Evolutionary conservation across 129 eudicot species (phyloP), one percentile per base, ranked within the genome.

Genomic region (Heracleum sosnowskyi): DNA sequence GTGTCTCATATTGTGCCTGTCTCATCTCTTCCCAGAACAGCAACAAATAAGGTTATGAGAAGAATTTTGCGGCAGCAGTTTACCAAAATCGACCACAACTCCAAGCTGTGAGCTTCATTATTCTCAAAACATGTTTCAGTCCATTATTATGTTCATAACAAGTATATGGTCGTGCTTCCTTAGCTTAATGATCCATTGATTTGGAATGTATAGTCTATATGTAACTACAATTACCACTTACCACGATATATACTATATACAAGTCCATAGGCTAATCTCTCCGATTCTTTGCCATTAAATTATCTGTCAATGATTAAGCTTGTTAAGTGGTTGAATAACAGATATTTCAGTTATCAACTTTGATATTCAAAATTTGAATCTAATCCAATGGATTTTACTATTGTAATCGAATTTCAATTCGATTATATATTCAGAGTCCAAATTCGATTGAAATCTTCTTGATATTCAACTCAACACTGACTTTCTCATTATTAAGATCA

Each of bases 31-130:
- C 99, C 99, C 78, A 88, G 99, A 81, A 95, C 97, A 49, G 99
- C 99, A 42, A 90, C 96, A 77, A 95, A 95, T 82, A 95, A 95
- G 84, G 96, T 95, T 9, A 91, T 95, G 99, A 86, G 99, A 78
- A 86, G 99, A 89, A 92, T 95, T 76, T 82, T 95, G 82, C 74
- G 98, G 74, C 83, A 93, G 66, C 92, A 93, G 81, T 71, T 90
- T 24, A 78, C 88, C 75, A 85, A 80, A 66, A 73, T 11, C 40
- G 87, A 87, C 76, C 83, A 82, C 47, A 82, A 75, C 49, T 82
- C 88, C 36, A 93, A 87, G 81, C 66, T 93, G 77, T 92, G 85
- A 92, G 62, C 49, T 73, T 81, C 64, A 42, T 80, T 80, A 24
- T 11, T 74, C 34, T 24, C 39, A 28, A 74, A 11, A 74, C 57